phyloP scores from a whole-genome alignment of 306 rosid genomes.

The Inga leiocalycina region DNA sequence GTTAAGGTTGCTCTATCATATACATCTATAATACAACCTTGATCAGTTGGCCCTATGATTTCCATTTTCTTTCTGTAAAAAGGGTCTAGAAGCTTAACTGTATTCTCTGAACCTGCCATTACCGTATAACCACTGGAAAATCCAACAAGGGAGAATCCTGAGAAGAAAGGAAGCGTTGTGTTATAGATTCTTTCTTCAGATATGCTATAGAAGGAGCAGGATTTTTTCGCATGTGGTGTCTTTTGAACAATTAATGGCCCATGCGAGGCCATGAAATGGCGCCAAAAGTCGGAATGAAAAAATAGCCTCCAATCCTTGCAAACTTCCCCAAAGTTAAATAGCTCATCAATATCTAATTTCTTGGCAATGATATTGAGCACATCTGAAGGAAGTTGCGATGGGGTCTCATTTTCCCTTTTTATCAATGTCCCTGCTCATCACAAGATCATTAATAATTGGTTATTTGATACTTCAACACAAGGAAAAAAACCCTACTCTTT shows the following conservation, averaged over 20 bases:
- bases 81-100: constrained; percentile 19
- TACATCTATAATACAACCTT: fast-evolving
- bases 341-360: constrained; percentile 15
- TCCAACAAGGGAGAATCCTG: not conserved
- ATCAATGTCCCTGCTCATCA: constrained; percentile 7
- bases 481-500: not conserved
- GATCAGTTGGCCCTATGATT: not conserved
- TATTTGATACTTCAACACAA: not conserved
- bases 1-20: not conserved
- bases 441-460: not conserved
- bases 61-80: constrained; percentile 7
- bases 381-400: constrained; percentile 14
- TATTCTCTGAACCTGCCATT: not conserved
- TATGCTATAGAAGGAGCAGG: constrained; percentile 1
- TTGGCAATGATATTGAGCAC: not conserved
- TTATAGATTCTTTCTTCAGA: not conserved
- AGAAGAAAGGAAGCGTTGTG: not conserved
- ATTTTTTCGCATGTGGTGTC: constrained; percentile 1
- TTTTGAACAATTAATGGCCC: constrained; percentile 25
- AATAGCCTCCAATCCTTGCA: not conserved
- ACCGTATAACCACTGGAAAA: constrained; percentile 26
- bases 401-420: not conserved
- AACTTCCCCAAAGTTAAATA: constrained; percentile 7
- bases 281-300: not conserved
- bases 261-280: constrained; percentile 9